These are phyloP conservation scores for Ascochyta koolunga DNA, from an alignment of 2,329 filamentous ascomycete genomes.

Conservation along the genomic window DNA sequence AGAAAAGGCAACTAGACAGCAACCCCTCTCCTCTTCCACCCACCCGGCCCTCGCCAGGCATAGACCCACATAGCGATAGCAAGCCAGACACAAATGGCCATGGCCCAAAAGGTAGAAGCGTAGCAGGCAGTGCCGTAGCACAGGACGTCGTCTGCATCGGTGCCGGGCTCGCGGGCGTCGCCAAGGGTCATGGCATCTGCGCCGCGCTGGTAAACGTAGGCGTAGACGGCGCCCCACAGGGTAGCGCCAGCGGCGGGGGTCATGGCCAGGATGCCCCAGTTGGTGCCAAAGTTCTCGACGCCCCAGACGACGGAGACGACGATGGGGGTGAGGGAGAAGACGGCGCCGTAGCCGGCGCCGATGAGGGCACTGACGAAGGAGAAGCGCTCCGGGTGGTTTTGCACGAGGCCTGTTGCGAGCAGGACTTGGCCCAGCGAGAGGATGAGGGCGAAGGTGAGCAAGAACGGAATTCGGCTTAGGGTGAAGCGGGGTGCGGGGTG, in stretches of 20 bases:
- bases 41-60: slow-evolving; percentile 80
- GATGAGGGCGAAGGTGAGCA: slow-evolving; percentile 75
- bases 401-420: slow-evolving; percentile 76
- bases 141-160: slow-evolving; percentile 59
- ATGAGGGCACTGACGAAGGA: slow-evolving; percentile 84
- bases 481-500: slow-evolving; percentile 51
- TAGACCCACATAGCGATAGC: slow-evolving; percentile 74
- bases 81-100: slow-evolving; percentile 78
- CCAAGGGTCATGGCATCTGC: slow-evolving; percentile 53
- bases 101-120: slow-evolving; percentile 81
- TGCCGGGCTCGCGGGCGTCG: too few species aligned
- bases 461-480: slow-evolving; percentile 79
- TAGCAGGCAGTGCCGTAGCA: slow-evolving; percentile 88
- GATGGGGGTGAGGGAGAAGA: slow-evolving; percentile 88
- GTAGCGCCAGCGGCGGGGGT: slow-evolving; percentile 87
- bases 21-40: slow-evolving; percentile 79
- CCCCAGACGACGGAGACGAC: slow-evolving; percentile 98
- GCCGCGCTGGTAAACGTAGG: slow-evolving; percentile 74
- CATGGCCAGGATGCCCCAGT: slow-evolving; percentile 95
- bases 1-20: slow-evolving; percentile 55
- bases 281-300: slow-evolving; percentile 97
- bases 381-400: slow-evolving; percentile 78
- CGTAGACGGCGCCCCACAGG: slow-evolving; percentile 91
- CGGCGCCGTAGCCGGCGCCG: slow-evolving; percentile 89
- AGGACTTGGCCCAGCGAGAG: slow-evolving; percentile 76